Base-by-base conservation (phyloP, 202 grass and related monocot genomes). In the Cymbopogon flexuosus region DNA sequence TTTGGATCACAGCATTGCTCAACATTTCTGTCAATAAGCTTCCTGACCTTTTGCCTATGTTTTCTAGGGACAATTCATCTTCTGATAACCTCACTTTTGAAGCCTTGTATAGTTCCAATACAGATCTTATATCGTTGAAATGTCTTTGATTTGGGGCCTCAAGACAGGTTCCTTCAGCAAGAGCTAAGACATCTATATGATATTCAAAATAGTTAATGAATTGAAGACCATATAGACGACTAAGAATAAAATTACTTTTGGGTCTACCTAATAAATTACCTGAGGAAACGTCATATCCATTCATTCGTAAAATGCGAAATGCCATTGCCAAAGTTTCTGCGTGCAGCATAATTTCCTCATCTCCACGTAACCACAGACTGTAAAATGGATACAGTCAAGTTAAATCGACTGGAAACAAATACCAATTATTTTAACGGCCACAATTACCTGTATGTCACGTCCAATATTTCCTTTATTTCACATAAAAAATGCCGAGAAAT, bases 41-140 rank as follows among this genome's bases (percentile, higher is more conserved):
- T 3, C 75, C 52, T 73, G 88, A 84, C 90, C 88, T 93, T 9
- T 74, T 82, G 30, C 76, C 75, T 54, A 97, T 68, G 41, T 39
- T 86, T 45, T 91, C 66, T 35, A 97, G 68, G 68, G 87, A 35
- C 3, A 76, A 52, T 18, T 97, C 93, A 74, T 81, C 39, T 71
- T 77, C 71, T 0, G 21, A 87, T 33, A 91, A 68, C 29, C 68
- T 86, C 8, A 88, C 64, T 84, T 91, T 69, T 73, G 93, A 97
- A 66, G 93, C 93, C 66, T 81, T 91, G 81, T 97, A 83, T 31
- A 97, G 10, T 81, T 97, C 90, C 60, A 93, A 9, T 64, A 97
- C 14, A 5, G 86, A 69, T 59, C 41, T 79, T 27, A 73, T 87
- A 77, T 87, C 86, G 79, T 62, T 69, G 21, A 93, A 64, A 79